These are phyloP conservation scores for Staphylotrichum tortipilum DNA, from an alignment of 495 filamentous ascomycete species.

Conservation along the genomic window DNA sequence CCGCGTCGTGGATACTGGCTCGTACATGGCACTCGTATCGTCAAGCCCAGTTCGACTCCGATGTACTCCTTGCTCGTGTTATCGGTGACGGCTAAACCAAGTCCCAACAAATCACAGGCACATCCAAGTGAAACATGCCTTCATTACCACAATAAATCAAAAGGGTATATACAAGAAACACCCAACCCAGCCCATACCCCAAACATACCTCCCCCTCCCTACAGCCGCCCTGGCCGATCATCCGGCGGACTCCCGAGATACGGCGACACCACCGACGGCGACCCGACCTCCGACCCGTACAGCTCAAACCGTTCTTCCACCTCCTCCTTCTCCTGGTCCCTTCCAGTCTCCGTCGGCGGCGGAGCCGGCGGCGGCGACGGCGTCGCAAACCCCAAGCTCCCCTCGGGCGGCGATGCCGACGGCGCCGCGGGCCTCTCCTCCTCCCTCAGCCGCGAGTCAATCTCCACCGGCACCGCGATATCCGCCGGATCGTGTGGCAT, in stretches of 20 bases:
- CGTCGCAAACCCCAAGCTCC: no score
- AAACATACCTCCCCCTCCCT: neutral
- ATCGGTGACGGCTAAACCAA: no score
- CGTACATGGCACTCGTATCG: neutral
- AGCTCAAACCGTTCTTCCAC: slow-evolving; percentile 18
- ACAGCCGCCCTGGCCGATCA: neutral
- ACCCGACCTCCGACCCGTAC: slow-evolving; percentile 16
- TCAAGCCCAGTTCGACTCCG: no score
- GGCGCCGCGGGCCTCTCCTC: neutral
- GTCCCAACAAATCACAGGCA: no score
- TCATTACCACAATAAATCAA: neutral
- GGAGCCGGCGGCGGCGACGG: no score
- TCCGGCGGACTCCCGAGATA: neutral
- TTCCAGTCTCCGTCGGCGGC: no score
- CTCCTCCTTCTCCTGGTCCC: no score
- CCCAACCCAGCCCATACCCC: neutral
- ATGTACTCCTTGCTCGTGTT: no score
- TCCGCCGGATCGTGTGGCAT: slow-evolving; percentile 24
- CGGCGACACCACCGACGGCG: neutral
- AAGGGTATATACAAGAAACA: neutral
- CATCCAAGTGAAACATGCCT: neutral
- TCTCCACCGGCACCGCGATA: slow-evolving; percentile 29
- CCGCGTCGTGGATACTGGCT: no score
- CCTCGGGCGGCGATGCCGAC: no score
- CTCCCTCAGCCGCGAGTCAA: slow-evolving; percentile 17